phyloP scores from a whole-genome alignment of 1,284 basidiomycete species.

The Ganoderma lucidum region DNA sequence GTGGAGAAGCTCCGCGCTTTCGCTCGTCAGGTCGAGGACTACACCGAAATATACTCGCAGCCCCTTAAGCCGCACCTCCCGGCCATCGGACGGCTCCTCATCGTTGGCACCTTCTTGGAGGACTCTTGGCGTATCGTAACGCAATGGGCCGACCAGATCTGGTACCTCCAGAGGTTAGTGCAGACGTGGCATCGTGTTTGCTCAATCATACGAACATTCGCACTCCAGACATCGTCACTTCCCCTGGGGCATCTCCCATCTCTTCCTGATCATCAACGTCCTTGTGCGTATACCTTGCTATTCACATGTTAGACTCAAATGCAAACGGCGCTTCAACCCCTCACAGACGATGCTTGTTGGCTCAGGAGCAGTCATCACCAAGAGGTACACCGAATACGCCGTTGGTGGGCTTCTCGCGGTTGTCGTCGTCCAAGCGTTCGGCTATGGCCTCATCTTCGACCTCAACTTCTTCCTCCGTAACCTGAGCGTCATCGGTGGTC shows the following conservation, averaged over 20 bases:
- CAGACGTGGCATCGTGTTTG: conserved; percentile 20
- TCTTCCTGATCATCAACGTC: conserved; percentile 94
- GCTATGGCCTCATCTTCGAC: conserved; percentile 68
- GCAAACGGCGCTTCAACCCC: background rate
- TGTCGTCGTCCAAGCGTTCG: conserved; percentile 89
- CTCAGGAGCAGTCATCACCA: conserved; percentile 90
- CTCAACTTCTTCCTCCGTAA: conserved; percentile 96
- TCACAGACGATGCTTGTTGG: conserved; percentile 87
- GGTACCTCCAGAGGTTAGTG: conserved; percentile 92
- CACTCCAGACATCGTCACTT: conserved; percentile 86
- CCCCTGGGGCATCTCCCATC: conserved; percentile 93
- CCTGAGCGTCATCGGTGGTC: conserved; percentile 53
- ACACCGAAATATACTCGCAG: conserved; percentile 92
- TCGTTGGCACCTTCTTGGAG: conserved; percentile 98
- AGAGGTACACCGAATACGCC: conserved; percentile 89
- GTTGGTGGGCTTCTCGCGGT: conserved; percentile 91
- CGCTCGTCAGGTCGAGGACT: conserved; percentile 89
- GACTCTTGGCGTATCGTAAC: conserved; percentile 94
- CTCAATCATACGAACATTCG: conserved; percentile 11
- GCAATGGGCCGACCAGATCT: conserved; percentile 96
- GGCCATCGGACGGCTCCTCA: conserved; percentile 94
- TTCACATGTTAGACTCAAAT: conserved; percentile 12
- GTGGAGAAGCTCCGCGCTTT: conserved; percentile 84
- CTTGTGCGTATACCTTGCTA: conserved; percentile 65
- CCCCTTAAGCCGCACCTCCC: conserved; percentile 96